phyloP scores from a whole-genome alignment of 345 rosid species.

The Moringa oleifera region DNA sequence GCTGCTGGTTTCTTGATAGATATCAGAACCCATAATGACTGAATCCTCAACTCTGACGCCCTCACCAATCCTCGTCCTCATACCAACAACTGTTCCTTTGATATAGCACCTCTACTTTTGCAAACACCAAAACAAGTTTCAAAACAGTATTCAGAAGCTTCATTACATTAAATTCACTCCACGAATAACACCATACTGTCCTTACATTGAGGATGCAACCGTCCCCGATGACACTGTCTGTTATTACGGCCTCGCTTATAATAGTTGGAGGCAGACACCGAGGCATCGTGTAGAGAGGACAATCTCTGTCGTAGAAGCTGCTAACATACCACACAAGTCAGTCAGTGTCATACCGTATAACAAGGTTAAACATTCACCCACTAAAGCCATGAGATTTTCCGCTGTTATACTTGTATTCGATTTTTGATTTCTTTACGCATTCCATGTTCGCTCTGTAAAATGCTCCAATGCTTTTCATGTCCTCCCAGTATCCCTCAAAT shows the following conservation, averaged over 20 bases:
- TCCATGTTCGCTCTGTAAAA: slow-evolving; percentile 80
- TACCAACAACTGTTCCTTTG: slow-evolving; percentile 68
- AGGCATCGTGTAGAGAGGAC: slow-evolving; percentile 62
- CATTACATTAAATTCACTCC: slow-evolving; percentile 3
- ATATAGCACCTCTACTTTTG: slow-evolving; percentile 68
- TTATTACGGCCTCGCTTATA: slow-evolving; percentile 46
- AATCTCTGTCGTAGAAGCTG: slow-evolving; percentile 59
- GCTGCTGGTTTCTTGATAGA: slow-evolving; percentile 46
- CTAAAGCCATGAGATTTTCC: no score
- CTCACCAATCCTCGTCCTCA: slow-evolving; percentile 63
- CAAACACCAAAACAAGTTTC: slow-evolving; percentile 14
- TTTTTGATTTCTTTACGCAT: slow-evolving; percentile 38
- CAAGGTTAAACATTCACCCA: no score
- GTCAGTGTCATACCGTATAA: no score
- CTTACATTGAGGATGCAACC: slow-evolving; percentile 80
- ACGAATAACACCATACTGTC: no score
- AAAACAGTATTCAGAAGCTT: slow-evolving; percentile 1
- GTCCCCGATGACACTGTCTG: slow-evolving; percentile 62
- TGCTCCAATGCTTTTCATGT: slow-evolving; percentile 57
- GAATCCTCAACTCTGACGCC: slow-evolving; percentile 64
- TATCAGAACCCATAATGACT: slow-evolving; percentile 68
- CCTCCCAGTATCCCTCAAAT: slow-evolving; percentile 81
- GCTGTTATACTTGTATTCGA: slow-evolving; percentile 40
- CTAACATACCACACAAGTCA: no score
- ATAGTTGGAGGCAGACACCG: slow-evolving; percentile 67